Conservation (phyloP, 129 eudicot genomes). For the Daucus carota region DNA sequence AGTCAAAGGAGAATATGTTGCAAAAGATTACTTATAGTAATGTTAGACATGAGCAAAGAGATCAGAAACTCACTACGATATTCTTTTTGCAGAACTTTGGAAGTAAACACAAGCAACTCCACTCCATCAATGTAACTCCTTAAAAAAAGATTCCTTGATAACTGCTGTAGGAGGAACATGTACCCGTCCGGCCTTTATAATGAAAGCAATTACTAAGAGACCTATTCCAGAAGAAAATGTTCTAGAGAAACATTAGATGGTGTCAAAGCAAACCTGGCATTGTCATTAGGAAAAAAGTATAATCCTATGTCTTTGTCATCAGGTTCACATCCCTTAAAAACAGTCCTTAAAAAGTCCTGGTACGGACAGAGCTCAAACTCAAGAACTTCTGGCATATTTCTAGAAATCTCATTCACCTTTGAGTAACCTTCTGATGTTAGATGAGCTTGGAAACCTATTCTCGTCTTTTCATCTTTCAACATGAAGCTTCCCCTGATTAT, state of each 20-base stretch:
- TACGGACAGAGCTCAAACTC: slow-evolving; percentile 37
- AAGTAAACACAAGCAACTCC: slow-evolving; percentile 53
- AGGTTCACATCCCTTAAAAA: slow-evolving; percentile 40
- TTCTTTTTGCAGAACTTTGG: slow-evolving; percentile 19
- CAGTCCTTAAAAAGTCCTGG: slow-evolving; percentile 20
- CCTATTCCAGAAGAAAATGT: not conserved
- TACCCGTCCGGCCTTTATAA: slow-evolving; percentile 27
- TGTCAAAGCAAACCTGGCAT: slow-evolving; percentile 30
- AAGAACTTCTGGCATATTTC: slow-evolving; percentile 47
- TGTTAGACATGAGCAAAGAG: not conserved
- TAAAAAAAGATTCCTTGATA: slow-evolving; percentile 28
- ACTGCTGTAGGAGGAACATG: slow-evolving; percentile 31
- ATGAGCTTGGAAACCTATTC: slow-evolving; percentile 40
- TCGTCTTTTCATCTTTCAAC: slow-evolving; percentile 12
- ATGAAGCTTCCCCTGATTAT: slow-evolving; percentile 51
- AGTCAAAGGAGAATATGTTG: not conserved
- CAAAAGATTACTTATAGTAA: not conserved
- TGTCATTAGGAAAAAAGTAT: slow-evolving; percentile 44
- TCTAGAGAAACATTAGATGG: not conserved
- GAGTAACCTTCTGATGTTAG: slow-evolving; percentile 38
- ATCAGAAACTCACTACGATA: slow-evolving; percentile 34
- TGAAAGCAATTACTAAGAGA: slow-evolving; percentile 4
- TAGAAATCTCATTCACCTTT: slow-evolving; percentile 37
- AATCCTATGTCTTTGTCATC: slow-evolving; percentile 52
- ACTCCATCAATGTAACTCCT: slow-evolving; percentile 35